These are phyloP conservation scores for Zangia roseola DNA, from an alignment of 768 basidiomycete genomes.

Conservation along the genomic window DNA sequence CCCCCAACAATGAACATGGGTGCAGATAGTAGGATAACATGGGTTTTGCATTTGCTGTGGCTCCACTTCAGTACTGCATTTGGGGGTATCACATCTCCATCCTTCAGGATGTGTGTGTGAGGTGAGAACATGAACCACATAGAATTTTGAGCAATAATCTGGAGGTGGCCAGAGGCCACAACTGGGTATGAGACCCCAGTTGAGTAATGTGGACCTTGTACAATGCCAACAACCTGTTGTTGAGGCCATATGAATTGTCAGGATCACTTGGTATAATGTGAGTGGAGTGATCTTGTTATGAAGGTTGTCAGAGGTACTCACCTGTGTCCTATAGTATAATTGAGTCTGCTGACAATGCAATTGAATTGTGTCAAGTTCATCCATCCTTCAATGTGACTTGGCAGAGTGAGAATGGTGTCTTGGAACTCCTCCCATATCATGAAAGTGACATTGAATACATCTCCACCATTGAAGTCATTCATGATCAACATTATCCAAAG, in stretches of 20 bases:
- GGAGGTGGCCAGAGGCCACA: neutral
- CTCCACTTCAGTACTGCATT: neutral
- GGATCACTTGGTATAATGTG: no score
- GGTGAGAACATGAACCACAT: no score
- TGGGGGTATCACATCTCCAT: neutral
- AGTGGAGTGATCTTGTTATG: no score
- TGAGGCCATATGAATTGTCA: no score
- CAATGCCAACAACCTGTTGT: no score
- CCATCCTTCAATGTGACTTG: neutral
- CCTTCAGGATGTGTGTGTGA: neutral
- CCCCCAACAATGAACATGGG: neutral
- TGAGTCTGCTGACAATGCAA: neutral
- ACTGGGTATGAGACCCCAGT: no score
- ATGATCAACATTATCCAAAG: neutral
- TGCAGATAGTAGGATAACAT: neutral
- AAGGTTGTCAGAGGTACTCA: no score
- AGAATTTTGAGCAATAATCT: neutral
- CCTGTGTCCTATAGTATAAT: neutral
- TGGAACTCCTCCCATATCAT: neutral
- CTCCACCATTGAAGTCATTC: neutral
- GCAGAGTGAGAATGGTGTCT: neutral
- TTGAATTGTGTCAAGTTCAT: neutral
- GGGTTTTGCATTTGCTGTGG: neutral
- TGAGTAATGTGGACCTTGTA: no score
- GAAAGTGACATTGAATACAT: neutral